Percentiles rank a stretch among this genome's conserved stretches.
Conservation (phyloP, 768 basidiomycete species). For the Lactarius pseudohatsudake region DNA sequence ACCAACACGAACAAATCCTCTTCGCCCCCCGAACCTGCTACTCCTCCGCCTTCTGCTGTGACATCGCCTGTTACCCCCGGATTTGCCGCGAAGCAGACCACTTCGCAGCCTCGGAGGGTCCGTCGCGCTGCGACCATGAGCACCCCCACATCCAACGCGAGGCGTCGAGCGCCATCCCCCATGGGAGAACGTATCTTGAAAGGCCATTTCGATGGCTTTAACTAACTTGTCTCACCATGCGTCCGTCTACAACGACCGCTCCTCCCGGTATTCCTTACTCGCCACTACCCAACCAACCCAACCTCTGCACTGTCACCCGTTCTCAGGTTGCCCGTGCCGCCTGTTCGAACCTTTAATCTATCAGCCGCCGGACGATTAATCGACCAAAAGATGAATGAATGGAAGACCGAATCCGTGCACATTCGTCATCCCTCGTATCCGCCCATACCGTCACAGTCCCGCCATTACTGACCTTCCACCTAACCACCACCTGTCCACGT, state of each 20-base stretch:
- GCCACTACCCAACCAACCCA: not conserved
- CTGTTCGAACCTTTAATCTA: not conserved
- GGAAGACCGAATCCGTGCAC: slow-evolving; percentile 3
- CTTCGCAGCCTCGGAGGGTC: slow-evolving; percentile 35
- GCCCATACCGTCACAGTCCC: not conserved
- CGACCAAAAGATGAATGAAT: slow-evolving; percentile 17
- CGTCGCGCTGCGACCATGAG: slow-evolving; percentile 60
- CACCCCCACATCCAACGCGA: slow-evolving; percentile 46
- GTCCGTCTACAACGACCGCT: no score
- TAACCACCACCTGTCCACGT: not conserved
- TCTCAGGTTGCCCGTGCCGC: not conserved
- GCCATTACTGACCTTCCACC: not conserved
- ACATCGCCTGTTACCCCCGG: not conserved
- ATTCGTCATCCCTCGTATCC: not conserved
- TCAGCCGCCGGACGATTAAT: slow-evolving; percentile 12
- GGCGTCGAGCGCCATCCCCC: slow-evolving; percentile 68
- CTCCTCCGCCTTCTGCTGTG: slow-evolving; percentile 27
- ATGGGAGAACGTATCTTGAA: slow-evolving; percentile 92
- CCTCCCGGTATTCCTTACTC: slow-evolving; percentile 1
- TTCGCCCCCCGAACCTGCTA: slow-evolving; percentile 24
- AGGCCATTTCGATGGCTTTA: slow-evolving; percentile 90
- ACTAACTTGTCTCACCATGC: slow-evolving; percentile 39
- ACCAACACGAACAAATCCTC: slow-evolving; percentile 6
- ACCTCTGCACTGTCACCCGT: not conserved
- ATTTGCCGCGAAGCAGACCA: slow-evolving; percentile 12